A percentile compares a stretch with the other conserved stretches of the same genome.
Evolutionary conservation across 2,329 filamentous ascomycete genomes (phyloP).

Genomic region (Trichophyton equinum): DNA sequence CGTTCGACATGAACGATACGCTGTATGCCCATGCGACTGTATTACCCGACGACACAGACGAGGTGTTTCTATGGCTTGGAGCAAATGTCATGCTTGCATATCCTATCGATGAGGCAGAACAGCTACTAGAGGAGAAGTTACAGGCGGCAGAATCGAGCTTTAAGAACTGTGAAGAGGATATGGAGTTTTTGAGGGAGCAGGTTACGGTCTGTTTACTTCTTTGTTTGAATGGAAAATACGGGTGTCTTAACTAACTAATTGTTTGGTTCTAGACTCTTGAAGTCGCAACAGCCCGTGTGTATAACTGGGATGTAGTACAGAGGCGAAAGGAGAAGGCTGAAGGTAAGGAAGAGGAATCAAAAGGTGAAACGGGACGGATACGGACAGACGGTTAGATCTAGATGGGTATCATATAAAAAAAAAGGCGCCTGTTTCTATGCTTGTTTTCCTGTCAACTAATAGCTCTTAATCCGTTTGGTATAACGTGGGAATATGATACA

Average conservation of each 20-base stretch:
- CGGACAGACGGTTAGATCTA: neutral
- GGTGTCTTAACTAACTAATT: neutral
- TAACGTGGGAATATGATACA: too few relatives aligned
- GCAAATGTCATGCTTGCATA: conserved; percentile 98
- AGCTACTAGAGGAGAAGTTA: conserved; percentile 64
- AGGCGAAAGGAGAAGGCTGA: conserved; percentile 75
- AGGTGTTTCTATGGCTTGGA: conserved; percentile 96
- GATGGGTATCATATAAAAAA: neutral
- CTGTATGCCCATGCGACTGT: conserved; percentile 80
- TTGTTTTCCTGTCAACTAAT: neutral
- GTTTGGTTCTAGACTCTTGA: conserved; percentile 61
- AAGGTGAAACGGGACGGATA: neutral
- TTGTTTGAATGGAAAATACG: neutral
- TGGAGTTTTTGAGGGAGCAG: conserved; percentile 91
- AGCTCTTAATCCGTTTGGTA: neutral
- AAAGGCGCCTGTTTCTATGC: neutral
- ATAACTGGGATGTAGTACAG: conserved; percentile 97
- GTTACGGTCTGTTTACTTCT: conserved; percentile 60
- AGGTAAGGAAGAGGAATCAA: conserved; percentile 36
- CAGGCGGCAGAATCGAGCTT: conserved; percentile 66
- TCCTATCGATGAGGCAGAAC: conserved; percentile 74
- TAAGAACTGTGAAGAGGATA: conserved; percentile 84
- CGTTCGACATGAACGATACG: conserved; percentile 93
- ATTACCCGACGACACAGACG: conserved; percentile 56
- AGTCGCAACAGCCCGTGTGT: conserved; percentile 90